These are phyloP conservation scores for Colletotrichum musae DNA, from an alignment of 2,329 filamentous ascomycete species.

Conservation along the genomic window DNA sequence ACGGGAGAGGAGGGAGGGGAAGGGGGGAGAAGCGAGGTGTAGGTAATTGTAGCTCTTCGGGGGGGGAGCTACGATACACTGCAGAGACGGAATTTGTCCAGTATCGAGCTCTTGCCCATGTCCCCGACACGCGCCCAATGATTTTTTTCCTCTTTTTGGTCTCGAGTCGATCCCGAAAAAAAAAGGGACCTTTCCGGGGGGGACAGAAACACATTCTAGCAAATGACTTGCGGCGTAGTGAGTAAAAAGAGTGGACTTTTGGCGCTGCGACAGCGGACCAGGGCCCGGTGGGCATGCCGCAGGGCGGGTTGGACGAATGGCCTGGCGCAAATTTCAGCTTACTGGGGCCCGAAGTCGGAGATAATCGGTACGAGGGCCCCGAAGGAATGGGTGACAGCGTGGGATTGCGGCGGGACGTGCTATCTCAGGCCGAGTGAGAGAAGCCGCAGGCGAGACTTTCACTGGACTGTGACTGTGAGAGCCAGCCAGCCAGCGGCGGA, in stretches of 20 bases:
- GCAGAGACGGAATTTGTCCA: neutral
- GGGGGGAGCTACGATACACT: conserved; percentile 31
- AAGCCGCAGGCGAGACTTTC: neutral
- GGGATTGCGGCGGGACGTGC: conserved; percentile 22
- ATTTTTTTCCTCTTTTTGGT: conserved; percentile 4
- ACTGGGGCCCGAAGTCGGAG: conserved; percentile 41
- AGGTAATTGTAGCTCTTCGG: conserved; percentile 9
- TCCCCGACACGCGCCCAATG: conserved; percentile 24
- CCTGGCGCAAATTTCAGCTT: conserved; percentile 36
- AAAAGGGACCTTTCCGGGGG: neutral
- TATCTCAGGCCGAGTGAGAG: conserved; percentile 8
- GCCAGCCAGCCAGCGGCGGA: neutral
- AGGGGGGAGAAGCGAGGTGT: conserved; percentile 4
- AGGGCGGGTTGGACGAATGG: conserved; percentile 27
- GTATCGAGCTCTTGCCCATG: neutral
- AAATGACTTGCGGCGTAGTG: conserved; percentile 2
- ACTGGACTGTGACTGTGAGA: neutral
- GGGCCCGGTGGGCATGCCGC: neutral
- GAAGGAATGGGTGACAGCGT: conserved; percentile 27
- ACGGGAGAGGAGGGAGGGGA: conserved; percentile 3
- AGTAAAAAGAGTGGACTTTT: conserved; percentile 21
- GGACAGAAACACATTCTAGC: neutral
- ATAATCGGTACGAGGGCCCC: conserved; percentile 39
- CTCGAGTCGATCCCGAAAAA: conserved; percentile 7
- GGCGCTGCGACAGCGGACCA: neutral